Base-by-base conservation (phyloP, 352 stramenopile genomes). In the Phytophthora hybrid region DNA sequence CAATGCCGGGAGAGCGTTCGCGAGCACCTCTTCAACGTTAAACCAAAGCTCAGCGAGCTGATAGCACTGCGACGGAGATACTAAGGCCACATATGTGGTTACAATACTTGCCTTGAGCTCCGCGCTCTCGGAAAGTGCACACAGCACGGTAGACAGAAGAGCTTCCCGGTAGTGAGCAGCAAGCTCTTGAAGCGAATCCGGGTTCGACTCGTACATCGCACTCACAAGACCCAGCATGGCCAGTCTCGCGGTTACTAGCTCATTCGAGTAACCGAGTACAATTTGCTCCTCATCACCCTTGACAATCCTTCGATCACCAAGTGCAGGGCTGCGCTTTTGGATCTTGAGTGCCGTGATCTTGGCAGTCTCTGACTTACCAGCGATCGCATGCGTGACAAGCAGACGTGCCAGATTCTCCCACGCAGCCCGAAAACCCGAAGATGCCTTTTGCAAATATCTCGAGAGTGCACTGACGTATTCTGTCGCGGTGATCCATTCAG, bases 151-250 rank as follows among this genome's bases (percentile, higher is more conserved):
- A 1, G 79, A 86, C 1, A 94, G 61, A 39, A 96, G 49, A 14
- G 84, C 83, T 63, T 96, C 88, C n/a, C 88, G 84, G 52, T 92
- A 84, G 11, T 83, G 75, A 1, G 63, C 55, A 32, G 83, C 79
- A 41, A 95, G 79, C 26, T 92, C 83, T 5, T 83, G 73, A 0
- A 93, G 69, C 32, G 66, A 56, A n/a, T 87, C 75, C 14, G 77
- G 80, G 8, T 89, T 82, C 3, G 72, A 73, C 3, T 63, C 49
- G 14, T 80, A 66, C 59, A 94, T 81, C 4, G 69, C 74, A 19
- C 70, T 70, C 4, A 93, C 58, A 1, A 96, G 75, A 34, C 79
- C 56, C 34, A 93, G 78, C 44, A 93, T 59, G 10, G 74, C 76
- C 37, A 82, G 62, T 16, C 89, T 84, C 34, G 77, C 74, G 19